A percentile compares a stretch with the other conserved stretches of the same genome.
These are phyloP conservation scores for Penicillium griseofulvum DNA, from an alignment of 2,329 filamentous ascomycete genomes.

Conservation along the genomic window DNA sequence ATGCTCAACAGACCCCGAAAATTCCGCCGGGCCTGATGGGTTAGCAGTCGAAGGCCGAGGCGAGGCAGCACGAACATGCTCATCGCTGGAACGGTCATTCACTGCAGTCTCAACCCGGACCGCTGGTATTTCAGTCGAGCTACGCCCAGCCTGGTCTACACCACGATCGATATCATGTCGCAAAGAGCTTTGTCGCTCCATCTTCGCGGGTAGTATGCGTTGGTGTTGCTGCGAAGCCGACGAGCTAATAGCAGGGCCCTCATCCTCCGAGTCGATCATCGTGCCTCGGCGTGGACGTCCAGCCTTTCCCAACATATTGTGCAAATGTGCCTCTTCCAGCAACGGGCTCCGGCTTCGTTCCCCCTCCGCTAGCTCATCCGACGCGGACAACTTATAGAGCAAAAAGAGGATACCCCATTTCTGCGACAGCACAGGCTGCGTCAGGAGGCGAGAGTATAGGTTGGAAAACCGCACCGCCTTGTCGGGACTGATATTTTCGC, in stretches of 20 bases:
- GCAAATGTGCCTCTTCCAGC: conserved; percentile 39
- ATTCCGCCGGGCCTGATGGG: conserved; percentile 20
- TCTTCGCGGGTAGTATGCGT: conserved; percentile 17
- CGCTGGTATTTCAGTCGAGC: conserved; percentile 18
- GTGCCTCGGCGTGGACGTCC: conserved; percentile 22
- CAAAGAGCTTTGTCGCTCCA: conserved; percentile 28
- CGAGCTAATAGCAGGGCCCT: conserved; percentile 41
- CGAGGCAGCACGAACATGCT: conserved; percentile 15
- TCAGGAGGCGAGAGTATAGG: conserved; percentile 81
- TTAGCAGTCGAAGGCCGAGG: conserved; percentile 32
- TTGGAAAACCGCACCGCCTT: conserved; percentile 84
- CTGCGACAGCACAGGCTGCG: conserved; percentile 86
- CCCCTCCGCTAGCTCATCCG: conserved; percentile 30
- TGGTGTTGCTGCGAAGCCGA: conserved; percentile 38
- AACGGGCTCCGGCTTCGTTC: conserved; percentile 38
- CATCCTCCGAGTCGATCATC: conserved; percentile 30
- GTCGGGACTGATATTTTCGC: conserved; percentile 68
- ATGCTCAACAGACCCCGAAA: conserved; percentile 63
- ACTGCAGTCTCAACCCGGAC: conserved; percentile 19
- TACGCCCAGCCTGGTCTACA: conserved; percentile 19
- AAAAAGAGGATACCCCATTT: conserved; percentile 98
- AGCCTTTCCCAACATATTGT: conserved; percentile 35
- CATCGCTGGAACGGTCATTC: conserved; percentile 22
- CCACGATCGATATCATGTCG: conserved; percentile 22
- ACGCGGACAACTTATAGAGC: conserved; percentile 77